Evolutionary conservation across 331 rosid genomes (phyloP).

Genomic region (Acacia pycnantha): DNA sequence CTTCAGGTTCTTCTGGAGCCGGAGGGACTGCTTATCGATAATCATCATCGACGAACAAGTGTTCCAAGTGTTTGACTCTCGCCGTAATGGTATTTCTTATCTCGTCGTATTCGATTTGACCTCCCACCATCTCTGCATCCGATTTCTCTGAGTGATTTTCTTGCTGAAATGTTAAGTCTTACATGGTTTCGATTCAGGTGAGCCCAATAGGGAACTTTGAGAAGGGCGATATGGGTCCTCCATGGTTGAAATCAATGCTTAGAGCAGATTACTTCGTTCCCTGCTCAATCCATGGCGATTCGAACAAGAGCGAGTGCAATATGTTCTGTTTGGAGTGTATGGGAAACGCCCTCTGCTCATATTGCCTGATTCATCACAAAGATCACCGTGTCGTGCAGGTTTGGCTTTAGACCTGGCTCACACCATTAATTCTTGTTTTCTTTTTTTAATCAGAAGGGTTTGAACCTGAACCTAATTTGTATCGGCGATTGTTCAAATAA

Average conservation of each 20-base stretch:
- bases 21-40: background rate
- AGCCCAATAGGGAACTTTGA: constrained; percentile 36
- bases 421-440: background rate
- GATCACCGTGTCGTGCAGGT: constrained; percentile 50
- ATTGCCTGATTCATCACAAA: constrained; percentile 41
- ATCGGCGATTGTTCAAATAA: background rate
- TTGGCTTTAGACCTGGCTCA: background rate
- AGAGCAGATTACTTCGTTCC: constrained; percentile 35
- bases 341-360: constrained; percentile 42
- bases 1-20: background rate
- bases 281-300: constrained; percentile 37
- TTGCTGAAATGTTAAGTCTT: background rate
- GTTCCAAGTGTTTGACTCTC: background rate
- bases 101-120: background rate
- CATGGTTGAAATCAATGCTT: constrained; percentile 47
- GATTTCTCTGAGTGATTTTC: background rate
- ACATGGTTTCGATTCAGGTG: constrained; percentile 24
- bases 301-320: constrained; percentile 50
- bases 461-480: background rate
- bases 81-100: background rate
- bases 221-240: constrained; percentile 30
- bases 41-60: background rate
- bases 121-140: background rate
- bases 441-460: background rate
- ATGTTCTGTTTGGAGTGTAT: constrained; percentile 53